Evolutionary conservation across 2,329 filamentous ascomycete genomes (phyloP), one percentile per base, ranked within the genome.

Genomic region (Cryphonectria carpinicola): DNA sequence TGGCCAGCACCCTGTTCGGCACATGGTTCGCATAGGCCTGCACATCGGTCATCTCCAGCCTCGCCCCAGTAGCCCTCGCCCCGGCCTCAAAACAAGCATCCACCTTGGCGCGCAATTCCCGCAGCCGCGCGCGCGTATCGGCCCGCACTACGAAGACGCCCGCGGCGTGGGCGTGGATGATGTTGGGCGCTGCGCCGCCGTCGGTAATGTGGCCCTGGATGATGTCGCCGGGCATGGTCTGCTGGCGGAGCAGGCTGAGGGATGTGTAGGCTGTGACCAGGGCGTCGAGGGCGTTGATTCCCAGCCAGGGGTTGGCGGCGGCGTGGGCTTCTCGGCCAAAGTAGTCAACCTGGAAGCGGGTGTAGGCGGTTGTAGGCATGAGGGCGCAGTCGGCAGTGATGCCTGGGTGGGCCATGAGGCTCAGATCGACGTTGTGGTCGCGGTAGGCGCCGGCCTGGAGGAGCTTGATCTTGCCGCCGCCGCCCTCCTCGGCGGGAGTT

Each of bases 221-320:
- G 8, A 84, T 78, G 68, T 85, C 84, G 4, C 84, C 83, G 0
- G 87, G 85, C 73, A 83, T 81, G 4, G 86, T 82, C 75, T 90
- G 88, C 76, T 89, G 87, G 0, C 88, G 83, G 7, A 90, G 79
- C 0, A 86, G 80, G 0, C 84, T 83, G 4, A 90, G 76, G 60
- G 80, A 80, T 67, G 82, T 84, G 73, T 86, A 86, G 0, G 81
- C 83, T 0, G 82, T 80, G 2, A 89, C 80, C 32, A 88, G 75
- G 0, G 87, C 87, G 73, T 90, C 88, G 0, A 89, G 82, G 0
- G 88, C 88, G 75, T 90, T 90, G 73, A 86, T 82, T 0, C 88
- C 88, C 6, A 87, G 81, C 87, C 87, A 89, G 0, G 87, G 88
- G n/a, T 81, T 84, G 3, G 84, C 84, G 0, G 85, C 87, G 0